Conservation (phyloP, 768 basidiomycete species). For the Paxillus rubicundulus region DNA sequence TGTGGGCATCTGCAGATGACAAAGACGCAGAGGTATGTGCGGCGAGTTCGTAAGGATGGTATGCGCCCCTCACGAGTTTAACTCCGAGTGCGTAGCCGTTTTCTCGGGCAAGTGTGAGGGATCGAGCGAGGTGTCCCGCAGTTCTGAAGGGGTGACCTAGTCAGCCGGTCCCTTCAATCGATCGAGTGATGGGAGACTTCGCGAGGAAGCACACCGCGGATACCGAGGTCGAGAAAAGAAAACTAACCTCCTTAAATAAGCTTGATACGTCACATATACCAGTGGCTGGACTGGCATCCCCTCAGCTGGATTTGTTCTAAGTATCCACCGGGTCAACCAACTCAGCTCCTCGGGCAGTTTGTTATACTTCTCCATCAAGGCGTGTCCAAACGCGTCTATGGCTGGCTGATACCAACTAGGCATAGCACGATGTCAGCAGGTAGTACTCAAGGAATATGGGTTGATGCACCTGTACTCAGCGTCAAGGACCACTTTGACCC, state of each 20-base stretch:
- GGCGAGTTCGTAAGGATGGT: constrained; percentile 72
- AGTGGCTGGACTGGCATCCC: constrained; percentile 54
- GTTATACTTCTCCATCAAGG: constrained; percentile 80
- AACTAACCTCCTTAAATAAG: constrained; percentile 72
- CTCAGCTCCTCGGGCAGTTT: constrained; percentile 25
- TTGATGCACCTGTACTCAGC: constrained; percentile 69
- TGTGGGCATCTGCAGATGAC: constrained; percentile 2
- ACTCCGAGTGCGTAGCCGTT: constrained; percentile 78
- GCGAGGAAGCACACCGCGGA: too few relatives aligned
- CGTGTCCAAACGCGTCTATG: constrained; percentile 73
- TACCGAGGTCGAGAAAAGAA: background rate
- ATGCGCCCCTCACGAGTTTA: constrained; percentile 92
- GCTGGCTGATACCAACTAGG: constrained; percentile 69
- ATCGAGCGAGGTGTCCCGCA: constrained; percentile 60
- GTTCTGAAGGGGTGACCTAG: constrained; percentile 42
- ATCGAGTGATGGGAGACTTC: too few relatives aligned
- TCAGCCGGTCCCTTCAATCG: background rate
- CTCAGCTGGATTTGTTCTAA: background rate
- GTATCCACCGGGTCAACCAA: constrained; percentile 1
- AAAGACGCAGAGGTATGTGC: constrained; percentile 34
- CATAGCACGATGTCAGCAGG: constrained; percentile 2
- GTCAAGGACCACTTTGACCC: constrained; percentile 74
- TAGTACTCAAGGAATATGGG: background rate
- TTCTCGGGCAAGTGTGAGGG: constrained; percentile 60
- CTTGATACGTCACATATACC: constrained; percentile 85